phyloP scores from a whole-genome alignment of 108 stramenopile genomes.

The Cyclotella distinguenda region DNA sequence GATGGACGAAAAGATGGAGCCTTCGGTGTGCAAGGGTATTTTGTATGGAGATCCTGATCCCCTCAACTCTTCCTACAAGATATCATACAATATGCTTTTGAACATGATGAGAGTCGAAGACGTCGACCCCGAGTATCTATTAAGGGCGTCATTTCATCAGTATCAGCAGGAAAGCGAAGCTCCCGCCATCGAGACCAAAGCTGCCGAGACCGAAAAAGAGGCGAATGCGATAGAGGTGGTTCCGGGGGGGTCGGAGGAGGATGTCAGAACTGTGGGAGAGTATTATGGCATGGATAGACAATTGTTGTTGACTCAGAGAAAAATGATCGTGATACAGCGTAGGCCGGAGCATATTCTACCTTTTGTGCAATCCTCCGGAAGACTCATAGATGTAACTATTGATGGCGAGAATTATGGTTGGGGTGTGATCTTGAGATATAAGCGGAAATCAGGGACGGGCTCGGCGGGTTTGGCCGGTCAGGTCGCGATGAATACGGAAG shows the following conservation, averaged over 20 bases:
- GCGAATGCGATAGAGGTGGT: conserved; percentile 64
- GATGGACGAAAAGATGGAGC: conserved; percentile 99
- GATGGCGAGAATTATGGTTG: conserved; percentile 88
- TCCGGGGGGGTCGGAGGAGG: conserved; percentile 51
- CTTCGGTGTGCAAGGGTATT: conserved; percentile 92
- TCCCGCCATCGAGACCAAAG: conserved; percentile 72
- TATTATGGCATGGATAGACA: conserved; percentile 86
- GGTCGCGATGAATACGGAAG: conserved; percentile 49
- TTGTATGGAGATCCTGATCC: conserved; percentile 95
- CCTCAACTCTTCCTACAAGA: conserved; percentile 93
- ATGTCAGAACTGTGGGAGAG: conserved; percentile 67
- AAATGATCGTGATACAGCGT: conserved; percentile 80
- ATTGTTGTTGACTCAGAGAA: conserved; percentile 65
- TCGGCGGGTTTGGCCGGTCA: conserved; percentile 71
- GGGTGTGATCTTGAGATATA: conserved; percentile 79
- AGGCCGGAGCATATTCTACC: conserved; percentile 88
- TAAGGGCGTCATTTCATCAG: conserved; percentile 95
- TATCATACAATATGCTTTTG: conserved; percentile 98
- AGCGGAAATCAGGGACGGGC: conserved; percentile 67
- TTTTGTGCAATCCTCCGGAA: conserved; percentile 84
- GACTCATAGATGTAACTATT: conserved; percentile 80
- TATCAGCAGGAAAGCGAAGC: conserved; percentile 93
- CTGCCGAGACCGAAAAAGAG: conserved; percentile 64
- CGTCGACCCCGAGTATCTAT: conserved; percentile 94
- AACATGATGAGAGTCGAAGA: conserved; percentile 99